Conservation (phyloP, 805 yeast genomes). For the Sugiyamaella qingdaonensis region DNA sequence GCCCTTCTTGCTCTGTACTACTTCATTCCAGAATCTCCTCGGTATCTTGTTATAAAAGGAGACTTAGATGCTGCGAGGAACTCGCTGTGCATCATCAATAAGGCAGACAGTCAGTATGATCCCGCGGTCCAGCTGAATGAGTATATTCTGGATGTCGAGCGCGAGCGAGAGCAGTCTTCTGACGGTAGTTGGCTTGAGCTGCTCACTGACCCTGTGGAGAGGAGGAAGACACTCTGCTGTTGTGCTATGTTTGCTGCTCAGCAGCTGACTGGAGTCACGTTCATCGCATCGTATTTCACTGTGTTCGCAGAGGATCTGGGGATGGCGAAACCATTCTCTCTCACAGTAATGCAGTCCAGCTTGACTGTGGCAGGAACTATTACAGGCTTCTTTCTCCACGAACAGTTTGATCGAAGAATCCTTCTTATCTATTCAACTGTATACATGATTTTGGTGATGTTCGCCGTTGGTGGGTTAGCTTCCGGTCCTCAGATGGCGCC, state of each 20-base stretch:
- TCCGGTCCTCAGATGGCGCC: slow-evolving; percentile 4
- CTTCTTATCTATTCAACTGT: slow-evolving; percentile 3
- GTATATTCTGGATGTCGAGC: background rate
- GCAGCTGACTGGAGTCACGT: slow-evolving; percentile 13
- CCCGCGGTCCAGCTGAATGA: slow-evolving; percentile 6
- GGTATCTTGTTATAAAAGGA: slow-evolving; percentile 72
- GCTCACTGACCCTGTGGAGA: slow-evolving; percentile 9
- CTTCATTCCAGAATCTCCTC: slow-evolving; percentile 80
- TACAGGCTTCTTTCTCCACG: background rate
- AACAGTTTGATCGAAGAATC: slow-evolving; percentile 2
- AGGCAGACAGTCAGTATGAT: slow-evolving; percentile 1
- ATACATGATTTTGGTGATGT: slow-evolving; percentile 7
- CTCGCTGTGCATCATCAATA: slow-evolving; percentile 5
- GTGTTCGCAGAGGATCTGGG: slow-evolving; percentile 9
- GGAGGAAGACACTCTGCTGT: slow-evolving; percentile 10
- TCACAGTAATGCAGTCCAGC: background rate
- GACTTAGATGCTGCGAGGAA: slow-evolving; percentile 36
- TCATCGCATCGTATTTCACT: slow-evolving; percentile 12
- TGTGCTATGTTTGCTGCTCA: slow-evolving; percentile 12
- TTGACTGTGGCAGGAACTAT: slow-evolving; percentile 5
- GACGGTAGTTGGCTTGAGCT: slow-evolving; percentile 9
- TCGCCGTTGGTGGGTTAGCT: slow-evolving; percentile 10
- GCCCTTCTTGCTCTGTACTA: background rate
- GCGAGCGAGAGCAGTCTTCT: background rate
- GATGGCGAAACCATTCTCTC: slow-evolving; percentile 5